These are phyloP conservation scores for Metschnikowia orientalis DNA, from an alignment of 805 yeast genomes.

Conservation along the genomic window DNA sequence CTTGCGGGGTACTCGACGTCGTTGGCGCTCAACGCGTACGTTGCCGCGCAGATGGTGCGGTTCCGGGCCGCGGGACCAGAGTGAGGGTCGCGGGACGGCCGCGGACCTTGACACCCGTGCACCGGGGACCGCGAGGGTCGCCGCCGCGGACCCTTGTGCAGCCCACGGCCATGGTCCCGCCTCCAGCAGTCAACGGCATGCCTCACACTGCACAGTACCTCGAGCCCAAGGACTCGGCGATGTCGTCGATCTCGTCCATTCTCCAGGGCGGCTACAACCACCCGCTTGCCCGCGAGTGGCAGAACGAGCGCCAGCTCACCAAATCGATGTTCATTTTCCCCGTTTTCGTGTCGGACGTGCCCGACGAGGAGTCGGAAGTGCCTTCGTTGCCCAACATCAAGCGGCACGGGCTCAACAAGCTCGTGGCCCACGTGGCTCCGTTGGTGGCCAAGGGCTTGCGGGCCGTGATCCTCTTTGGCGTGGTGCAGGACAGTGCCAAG, in stretches of 20 bases:
- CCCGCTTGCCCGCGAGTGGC: constrained; percentile 89
- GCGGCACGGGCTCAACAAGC: constrained; percentile 77
- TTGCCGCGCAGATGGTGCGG: constrained; percentile 32
- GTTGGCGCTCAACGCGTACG: constrained; percentile 29
- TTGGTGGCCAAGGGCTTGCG: constrained; percentile 77
- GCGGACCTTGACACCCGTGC: too few relatives aligned
- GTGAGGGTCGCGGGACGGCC: constrained; percentile 1
- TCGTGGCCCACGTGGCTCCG: constrained; percentile 64
- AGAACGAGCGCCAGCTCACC: constrained; percentile 72
- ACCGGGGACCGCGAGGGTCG: too few relatives aligned
- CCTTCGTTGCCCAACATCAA: constrained; percentile 83
- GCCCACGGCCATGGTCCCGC: too few relatives aligned
- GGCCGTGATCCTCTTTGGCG: constrained; percentile 90
- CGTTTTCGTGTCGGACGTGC: constrained; percentile 73
- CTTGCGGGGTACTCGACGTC: constrained; percentile 37
- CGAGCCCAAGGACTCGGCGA: constrained; percentile 47
- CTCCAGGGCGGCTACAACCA: constrained; percentile 94
- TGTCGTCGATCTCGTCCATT: constrained; percentile 67
- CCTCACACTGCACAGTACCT: constrained; percentile 70
- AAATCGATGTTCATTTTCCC: constrained; percentile 94
- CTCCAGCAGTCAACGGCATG: constrained; percentile 34
- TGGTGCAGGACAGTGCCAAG: constrained; percentile 72
- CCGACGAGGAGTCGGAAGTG: constrained; percentile 73
- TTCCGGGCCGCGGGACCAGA: constrained; percentile 9
- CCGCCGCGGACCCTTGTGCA: too few relatives aligned